These are phyloP conservation scores for Ganoderma meredithae DNA, from an alignment of 1,284 basidiomycete genomes.

Conservation along the genomic window DNA sequence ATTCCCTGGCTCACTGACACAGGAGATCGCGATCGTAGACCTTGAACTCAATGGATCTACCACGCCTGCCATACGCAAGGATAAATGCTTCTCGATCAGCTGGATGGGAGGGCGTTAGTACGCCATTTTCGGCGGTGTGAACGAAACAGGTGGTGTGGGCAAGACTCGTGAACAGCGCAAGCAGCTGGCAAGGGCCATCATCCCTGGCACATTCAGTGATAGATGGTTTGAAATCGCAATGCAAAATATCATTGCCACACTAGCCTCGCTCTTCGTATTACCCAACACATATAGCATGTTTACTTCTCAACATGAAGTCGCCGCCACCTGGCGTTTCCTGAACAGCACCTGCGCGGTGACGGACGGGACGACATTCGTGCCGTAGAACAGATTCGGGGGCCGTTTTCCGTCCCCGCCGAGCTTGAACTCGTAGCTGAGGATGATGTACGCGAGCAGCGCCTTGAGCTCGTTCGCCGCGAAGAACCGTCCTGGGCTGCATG, in stretches of 20 bases:
- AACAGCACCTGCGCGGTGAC: constrained; percentile 13
- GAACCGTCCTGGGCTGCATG: constrained; percentile 53
- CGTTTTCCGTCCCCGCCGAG: constrained; percentile 11
- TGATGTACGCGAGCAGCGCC: constrained; percentile 51
- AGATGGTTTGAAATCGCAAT: too few species aligned
- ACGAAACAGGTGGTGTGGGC: not conserved
- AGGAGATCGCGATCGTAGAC: not conserved
- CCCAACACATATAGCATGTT: not conserved
- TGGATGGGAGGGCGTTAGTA: too few species aligned
- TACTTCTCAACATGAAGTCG: not conserved
- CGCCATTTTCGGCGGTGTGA: not conserved
- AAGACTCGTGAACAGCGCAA: not conserved
- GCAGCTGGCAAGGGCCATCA: not conserved
- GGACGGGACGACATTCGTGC: constrained; percentile 3
- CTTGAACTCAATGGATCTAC: not conserved
- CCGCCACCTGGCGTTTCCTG: constrained; percentile 13
- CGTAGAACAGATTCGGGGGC: constrained; percentile 9
- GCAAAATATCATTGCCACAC: not conserved
- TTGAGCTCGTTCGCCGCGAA: constrained; percentile 56
- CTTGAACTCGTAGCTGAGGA: constrained; percentile 50
- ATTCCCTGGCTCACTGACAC: not conserved
- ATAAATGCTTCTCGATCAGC: not conserved
- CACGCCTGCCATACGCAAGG: not conserved
- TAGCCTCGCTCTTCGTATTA: not conserved
- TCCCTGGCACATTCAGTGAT: too few species aligned